Evolutionary conservation across 2,329 filamentous ascomycete genomes (phyloP).

Genomic region (Truncatella angustata): DNA sequence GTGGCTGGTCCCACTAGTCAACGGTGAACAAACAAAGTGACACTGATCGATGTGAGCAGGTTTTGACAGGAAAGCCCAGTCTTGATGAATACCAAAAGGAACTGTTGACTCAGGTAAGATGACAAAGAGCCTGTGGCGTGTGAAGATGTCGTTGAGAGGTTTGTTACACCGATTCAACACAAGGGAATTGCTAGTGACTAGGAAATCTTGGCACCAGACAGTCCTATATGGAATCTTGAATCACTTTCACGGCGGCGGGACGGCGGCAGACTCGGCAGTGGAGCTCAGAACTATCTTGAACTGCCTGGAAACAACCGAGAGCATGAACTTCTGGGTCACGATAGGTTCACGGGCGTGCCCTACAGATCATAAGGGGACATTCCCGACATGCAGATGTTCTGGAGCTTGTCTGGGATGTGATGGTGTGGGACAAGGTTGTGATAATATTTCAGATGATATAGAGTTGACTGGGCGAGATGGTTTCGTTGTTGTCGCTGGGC

Average conservation of each 20-base stretch:
- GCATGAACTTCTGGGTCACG: background rate
- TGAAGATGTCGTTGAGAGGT: too few relatives aligned
- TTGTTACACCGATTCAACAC: background rate
- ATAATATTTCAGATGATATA: conserved; percentile 10
- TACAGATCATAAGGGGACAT: background rate
- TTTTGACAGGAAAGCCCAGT: too few relatives aligned
- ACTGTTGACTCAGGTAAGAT: too few relatives aligned
- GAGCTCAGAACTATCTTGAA: background rate
- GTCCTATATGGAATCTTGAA: background rate
- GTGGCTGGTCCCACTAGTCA: background rate
- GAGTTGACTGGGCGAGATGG: conserved; percentile 11
- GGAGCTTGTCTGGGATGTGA: conserved; percentile 12
- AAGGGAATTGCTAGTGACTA: background rate
- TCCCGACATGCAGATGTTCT: conserved; percentile 3
- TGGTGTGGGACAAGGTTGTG: conserved; percentile 11
- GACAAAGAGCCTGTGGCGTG: too few relatives aligned
- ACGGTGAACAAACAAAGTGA: too few relatives aligned
- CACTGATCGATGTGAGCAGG: too few relatives aligned
- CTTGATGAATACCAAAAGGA: too few relatives aligned
- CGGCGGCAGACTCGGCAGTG: background rate
- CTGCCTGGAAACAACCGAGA: background rate
- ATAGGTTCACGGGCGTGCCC: background rate
- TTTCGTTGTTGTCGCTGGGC: background rate
- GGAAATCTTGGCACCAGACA: background rate
- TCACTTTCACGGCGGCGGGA: background rate